Evolutionary conservation across 257 asterid genomes (phyloP), one percentile per base, ranked within the genome.

Genomic region (Solanum megistacrolobum): DNA sequence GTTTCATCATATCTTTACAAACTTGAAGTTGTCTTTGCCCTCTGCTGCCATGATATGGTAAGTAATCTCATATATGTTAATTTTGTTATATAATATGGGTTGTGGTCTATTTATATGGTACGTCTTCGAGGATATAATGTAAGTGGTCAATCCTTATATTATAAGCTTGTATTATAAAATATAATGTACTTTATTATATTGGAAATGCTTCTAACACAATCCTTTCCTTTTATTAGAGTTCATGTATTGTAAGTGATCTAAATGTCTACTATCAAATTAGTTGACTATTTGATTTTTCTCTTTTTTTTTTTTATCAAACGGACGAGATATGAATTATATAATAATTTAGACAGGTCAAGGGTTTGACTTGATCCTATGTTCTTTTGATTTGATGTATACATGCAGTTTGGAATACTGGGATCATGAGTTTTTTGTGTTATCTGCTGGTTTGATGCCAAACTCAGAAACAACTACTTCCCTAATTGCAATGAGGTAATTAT

Each of bases 401-500:
- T 9, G 43, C 43, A 39, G 99, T 87, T 86, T 97, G 92, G 98
- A 97, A 87, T 93, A 90, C 32, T 95, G 98, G 96, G 98, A 98
- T 82, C 94, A 93, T 69, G 99, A 97, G 94, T 78, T 92, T 86
- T 96, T 96, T 34, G 99, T 97, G 60, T 86, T 97, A 78, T 87
- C 95, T 74, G 97, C 98, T 1, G 98, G 99, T 43, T 85, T 96
- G 90, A 93, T 97, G 99, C 98, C 98, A 29, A 83, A 95, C 78
- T 87, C 99, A 3, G 92, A 92, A 88, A 76, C 93, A 35, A 78
- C 94, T 5, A 97, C 99, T 68, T 94, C 99, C 0, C 82, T 97
- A 16, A 91, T 97, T 72, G 99, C 96, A 34, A 96, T 97, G 95
- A 93, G 98, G 99, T 97, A 73, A 73, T 32, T 73, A 85, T 41